Percentiles rank a stretch among this genome's conserved stretches.
Evolutionary conservation across 352 stramenopile genomes (phyloP).

Genomic region (Phytophthora sp.): DNA sequence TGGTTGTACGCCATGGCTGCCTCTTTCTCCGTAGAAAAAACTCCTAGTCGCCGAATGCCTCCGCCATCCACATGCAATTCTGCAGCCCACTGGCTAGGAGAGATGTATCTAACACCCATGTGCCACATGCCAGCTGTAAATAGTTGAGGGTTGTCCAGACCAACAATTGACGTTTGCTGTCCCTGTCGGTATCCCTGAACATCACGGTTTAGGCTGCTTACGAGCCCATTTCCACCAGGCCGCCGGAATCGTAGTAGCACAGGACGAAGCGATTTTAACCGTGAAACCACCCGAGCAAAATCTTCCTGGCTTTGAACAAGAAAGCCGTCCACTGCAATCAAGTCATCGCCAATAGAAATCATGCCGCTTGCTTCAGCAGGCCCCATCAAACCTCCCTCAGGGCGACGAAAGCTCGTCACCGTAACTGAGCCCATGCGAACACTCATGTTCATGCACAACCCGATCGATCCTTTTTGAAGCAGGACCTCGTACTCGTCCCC

Average conservation of each 20-base stretch:
- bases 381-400: slow-evolving; percentile 73
- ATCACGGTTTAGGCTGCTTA: slow-evolving; percentile 43
- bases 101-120: slow-evolving; percentile 83
- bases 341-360: slow-evolving; percentile 79
- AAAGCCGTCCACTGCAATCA: slow-evolving; percentile 85
- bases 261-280: slow-evolving; percentile 80
- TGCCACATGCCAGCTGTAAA: slow-evolving; percentile 86
- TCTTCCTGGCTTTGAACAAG: slow-evolving; percentile 79
- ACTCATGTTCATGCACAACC: slow-evolving; percentile 92
- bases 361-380: slow-evolving; percentile 83
- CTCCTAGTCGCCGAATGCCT: slow-evolving; percentile 78
- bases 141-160: slow-evolving; percentile 76
- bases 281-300: slow-evolving; percentile 81
- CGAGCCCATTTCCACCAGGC: slow-evolving; percentile 46
- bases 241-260: slow-evolving; percentile 84
- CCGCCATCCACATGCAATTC: slow-evolving; percentile 86
- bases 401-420: slow-evolving; percentile 84
- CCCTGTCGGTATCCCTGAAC: slow-evolving; percentile 64
- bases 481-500: slow-evolving; percentile 85
- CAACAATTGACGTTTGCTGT: slow-evolving; percentile 60
- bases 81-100: slow-evolving; percentile 76
- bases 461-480: slow-evolving; percentile 87
- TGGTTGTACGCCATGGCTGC: slow-evolving; percentile 86
- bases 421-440: slow-evolving; percentile 80
- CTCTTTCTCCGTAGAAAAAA: slow-evolving; percentile 75